These are phyloP conservation scores for Cystobasidium tubakii DNA, from an alignment of 768 basidiomycete genomes.

Conservation along the genomic window DNA sequence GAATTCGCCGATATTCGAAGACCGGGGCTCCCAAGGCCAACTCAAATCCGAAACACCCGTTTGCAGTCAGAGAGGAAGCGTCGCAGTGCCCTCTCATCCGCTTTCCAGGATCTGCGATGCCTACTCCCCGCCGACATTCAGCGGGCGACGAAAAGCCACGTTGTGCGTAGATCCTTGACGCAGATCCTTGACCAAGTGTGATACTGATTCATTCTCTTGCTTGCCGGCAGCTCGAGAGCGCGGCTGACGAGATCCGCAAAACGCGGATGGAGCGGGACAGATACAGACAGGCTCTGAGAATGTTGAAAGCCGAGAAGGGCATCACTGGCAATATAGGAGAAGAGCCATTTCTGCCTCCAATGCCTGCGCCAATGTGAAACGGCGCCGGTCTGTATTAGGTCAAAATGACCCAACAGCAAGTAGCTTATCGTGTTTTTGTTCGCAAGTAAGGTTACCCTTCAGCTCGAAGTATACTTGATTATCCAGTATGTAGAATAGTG, in stretches of 20 bases:
- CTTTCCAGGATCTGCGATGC: not conserved
- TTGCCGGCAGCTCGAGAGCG: not conserved
- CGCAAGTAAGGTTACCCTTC: too few species aligned
- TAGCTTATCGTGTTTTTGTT: too few species aligned
- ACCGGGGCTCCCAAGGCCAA: not conserved
- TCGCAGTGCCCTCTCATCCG: not conserved
- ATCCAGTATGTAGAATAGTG: too few species aligned
- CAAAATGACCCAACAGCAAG: not conserved
- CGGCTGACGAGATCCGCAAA: slow-evolving; percentile 9
- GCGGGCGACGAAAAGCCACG: not conserved
- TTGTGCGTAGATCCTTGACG: not conserved
- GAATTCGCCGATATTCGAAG: not conserved
- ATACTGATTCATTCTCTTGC: not conserved
- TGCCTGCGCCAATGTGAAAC: not conserved
- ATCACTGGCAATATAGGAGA: not conserved
- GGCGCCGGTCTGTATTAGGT: not conserved
- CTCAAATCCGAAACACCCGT: slow-evolving; percentile 4
- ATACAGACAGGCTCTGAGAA: not conserved
- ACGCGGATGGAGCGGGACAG: not conserved
- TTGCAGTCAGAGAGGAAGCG: slow-evolving; percentile 17
- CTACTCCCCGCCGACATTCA: slow-evolving; percentile 15
- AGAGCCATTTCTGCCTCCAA: not conserved
- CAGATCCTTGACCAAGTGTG: slow-evolving; percentile 5
- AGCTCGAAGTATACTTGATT: too few species aligned
- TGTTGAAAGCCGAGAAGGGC: not conserved